Base-by-base conservation (phyloP, 768 basidiomycete species). In the Hypsizygus marmoreus region DNA sequence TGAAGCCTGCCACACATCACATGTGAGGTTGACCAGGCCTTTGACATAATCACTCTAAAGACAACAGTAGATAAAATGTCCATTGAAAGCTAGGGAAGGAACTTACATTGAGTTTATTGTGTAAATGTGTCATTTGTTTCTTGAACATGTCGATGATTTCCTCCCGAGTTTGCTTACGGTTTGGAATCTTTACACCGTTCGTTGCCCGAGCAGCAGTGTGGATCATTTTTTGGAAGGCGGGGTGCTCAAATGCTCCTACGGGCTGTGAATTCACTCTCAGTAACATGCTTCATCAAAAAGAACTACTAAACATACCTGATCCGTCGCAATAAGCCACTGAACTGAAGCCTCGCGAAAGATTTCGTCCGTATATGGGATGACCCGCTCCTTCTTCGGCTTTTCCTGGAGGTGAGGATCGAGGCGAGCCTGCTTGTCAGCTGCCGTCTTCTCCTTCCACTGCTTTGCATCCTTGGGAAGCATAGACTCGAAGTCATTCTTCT, bases 201-300 rank as follows among this genome's bases (percentile, higher is more conserved):
- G n/a, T n/a, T n/a, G n/a, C n/a, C n/a, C n/a, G n/a, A 12, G 66
- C 45, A 22, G 68, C 69, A 36, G 63, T 54, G n/a, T 61, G 26
- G 16, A 65, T 62, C 66, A 70, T 67, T 3, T 57, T 50, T 19
- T 56, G 39, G 32, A 67, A 71, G 12, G 30, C 40, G 4, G 61
- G 64, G 43, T 70, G 61, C 29, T 68, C 59, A 9, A 69, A 45
- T 0, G 68, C 54, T n/a, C n/a, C n/a, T n/a, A n/a, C n/a, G n/a
- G n/a, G n/a, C n/a, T n/a, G n/a, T n/a, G n/a, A n/a, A n/a, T n/a
- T n/a, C n/a, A n/a, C n/a, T n/a, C n/a, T n/a, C n/a, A n/a, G n/a
- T n/a, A n/a, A n/a, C n/a, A n/a, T n/a, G n/a, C n/a, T n/a, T n/a
- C n/a, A n/a, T n/a, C n/a, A n/a, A n/a, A n/a, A n/a, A n/a, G n/a